Evolutionary conservation across 805 yeast species (phyloP).

Genomic region (Candida oleophila): DNA sequence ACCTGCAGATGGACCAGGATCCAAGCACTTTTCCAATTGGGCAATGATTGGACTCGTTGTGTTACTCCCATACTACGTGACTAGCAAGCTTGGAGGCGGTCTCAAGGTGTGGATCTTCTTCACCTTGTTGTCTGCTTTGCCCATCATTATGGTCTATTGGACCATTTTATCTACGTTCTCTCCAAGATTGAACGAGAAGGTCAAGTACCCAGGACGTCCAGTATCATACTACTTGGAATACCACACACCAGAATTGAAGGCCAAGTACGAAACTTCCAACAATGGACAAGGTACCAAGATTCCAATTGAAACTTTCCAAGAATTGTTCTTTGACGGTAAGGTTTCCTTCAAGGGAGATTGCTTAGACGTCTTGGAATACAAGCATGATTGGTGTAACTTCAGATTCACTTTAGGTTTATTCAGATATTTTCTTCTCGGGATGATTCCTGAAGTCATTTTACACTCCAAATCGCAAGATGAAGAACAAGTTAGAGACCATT

Average conservation of each 20-base stretch:
- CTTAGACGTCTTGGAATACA: conserved; percentile 77
- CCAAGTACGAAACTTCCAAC: conserved; percentile 54
- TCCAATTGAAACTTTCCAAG: conserved; percentile 92
- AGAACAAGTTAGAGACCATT: conserved; percentile 93
- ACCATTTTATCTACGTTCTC: conserved; percentile 70
- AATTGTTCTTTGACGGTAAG: conserved; percentile 78
- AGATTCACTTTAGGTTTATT: conserved; percentile 73
- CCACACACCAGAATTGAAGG: conserved; percentile 68
- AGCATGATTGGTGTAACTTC: conserved; percentile 90
- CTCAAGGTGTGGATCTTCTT: conserved; percentile 65
- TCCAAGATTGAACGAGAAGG: conserved; percentile 81
- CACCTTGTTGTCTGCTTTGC: conserved; percentile 53
- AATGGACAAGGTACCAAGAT: conserved; percentile 69
- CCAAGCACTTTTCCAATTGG: conserved; percentile 69
- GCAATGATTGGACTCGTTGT: conserved; percentile 48
- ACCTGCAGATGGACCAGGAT: conserved; percentile 90
- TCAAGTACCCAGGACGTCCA: conserved; percentile 69
- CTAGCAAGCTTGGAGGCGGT: conserved; percentile 69
- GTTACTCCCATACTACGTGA: conserved; percentile 61
- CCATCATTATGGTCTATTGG: conserved; percentile 83
- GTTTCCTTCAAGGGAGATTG: conserved; percentile 87
- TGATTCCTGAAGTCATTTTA: conserved; percentile 90
- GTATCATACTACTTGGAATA: conserved; percentile 78
- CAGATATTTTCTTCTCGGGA: conserved; percentile 78
- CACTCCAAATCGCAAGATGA: conserved; percentile 94